Evolutionary conservation across 176 grass and related monocot species (phyloP).

Genomic region (Cymbopogon citratus): DNA sequence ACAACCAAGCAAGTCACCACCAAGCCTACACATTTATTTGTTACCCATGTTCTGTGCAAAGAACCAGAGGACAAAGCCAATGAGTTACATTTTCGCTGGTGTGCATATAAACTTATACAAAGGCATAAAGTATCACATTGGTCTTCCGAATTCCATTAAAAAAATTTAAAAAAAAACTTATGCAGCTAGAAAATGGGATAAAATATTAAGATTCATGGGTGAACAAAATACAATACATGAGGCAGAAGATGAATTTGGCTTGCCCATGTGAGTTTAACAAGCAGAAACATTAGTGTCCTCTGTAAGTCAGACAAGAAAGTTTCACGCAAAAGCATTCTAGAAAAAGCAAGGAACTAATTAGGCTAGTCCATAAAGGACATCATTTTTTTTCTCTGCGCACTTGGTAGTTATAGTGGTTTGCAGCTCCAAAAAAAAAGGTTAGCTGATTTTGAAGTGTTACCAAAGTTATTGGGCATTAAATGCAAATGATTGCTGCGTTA

Average conservation of each 20-base stretch:
- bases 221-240: constrained; percentile 8
- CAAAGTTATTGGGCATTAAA: constrained; percentile 4
- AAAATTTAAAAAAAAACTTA: not conserved
- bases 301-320: not conserved
- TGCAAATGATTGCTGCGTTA: not conserved
- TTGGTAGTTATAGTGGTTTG: not conserved
- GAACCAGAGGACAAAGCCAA: not conserved
- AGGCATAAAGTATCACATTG: not conserved
- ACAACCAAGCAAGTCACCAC: not conserved
- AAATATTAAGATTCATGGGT: not conserved
- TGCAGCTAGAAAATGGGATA: not conserved
- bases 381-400: not conserved
- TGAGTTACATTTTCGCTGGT: not conserved
- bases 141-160: not conserved
- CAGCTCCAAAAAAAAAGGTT: not conserved
- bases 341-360: constrained; percentile 12
- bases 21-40: constrained; percentile 15
- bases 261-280: constrained; percentile 6
- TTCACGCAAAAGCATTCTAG: not conserved
- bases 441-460: not conserved
- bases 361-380: not conserved
- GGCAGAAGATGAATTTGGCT: not conserved
- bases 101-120: constrained; percentile 9
- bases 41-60: not conserved
- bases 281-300: not conserved